Base-by-base conservation (phyloP, 768 basidiomycete species). In the Candolleomyces eurysporus region DNA sequence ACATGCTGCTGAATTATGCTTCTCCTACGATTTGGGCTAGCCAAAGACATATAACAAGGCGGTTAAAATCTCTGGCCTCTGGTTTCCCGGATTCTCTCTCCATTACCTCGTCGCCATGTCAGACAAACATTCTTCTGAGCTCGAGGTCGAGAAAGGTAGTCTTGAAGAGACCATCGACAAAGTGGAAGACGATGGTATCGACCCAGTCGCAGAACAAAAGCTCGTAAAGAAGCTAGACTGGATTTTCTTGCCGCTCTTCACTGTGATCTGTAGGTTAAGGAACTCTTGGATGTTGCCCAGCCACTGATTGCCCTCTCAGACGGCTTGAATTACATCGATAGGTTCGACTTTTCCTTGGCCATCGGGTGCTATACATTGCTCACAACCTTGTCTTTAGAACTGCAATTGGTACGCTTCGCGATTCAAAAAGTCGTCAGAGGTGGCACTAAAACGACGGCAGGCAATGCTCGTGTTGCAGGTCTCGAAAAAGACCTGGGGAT, bases 401-500 rank as follows among this genome's bases (percentile, higher is more conserved):
- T 26, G 57, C 57, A 30, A 48, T 56, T 5, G 54, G 54, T 56
- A 56, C 1, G 39, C 9, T 17, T n/a, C 22, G 8, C 39, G 10
- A 17, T 14, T 5, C n/a, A 21, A 5, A 31, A 8, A 36, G 26
- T 4, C 51, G 11, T 26, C 31, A 26, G 26, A 26, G 45, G 8
- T 42, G 6, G 7, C 19, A 9, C 16, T n/a, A n/a, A 40, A 14
- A 2, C 8, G 8, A 5, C 21, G 16, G 11, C 22, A 65, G 65
- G 65, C 17, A 66, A 66, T 64, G 72, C 69, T 16, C 64, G 63
- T 40, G 69, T 72, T 59, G 70, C 67, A 56, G 69, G 74, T 7
- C 64, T 79, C 17, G 77, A 79, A 61, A 74, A 73, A 48, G 78
- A 80, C 54, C 71, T 80, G 1, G 75, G 75, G 6, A 76, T 79